Evolutionary conservation across 441 rosid genomes (phyloP), one percentile per base, ranked within the genome.

Genomic region (Rhodomyrtus psidioides): DNA sequence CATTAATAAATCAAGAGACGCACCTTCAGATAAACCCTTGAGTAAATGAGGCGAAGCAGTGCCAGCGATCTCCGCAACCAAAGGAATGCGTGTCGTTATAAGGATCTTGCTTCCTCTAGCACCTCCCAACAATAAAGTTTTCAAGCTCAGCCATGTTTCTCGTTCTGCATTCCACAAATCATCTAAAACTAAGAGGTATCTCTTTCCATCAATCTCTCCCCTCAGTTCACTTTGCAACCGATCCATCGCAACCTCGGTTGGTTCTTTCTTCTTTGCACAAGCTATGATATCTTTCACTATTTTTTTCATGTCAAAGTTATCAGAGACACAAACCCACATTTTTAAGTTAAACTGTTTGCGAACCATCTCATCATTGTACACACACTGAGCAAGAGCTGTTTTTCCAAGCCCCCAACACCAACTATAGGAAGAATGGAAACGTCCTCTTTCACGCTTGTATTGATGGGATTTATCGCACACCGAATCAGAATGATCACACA

Each of bases 1-100:
- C 74, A 60, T 60, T 16, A 62, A 0, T 30, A 62, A 62, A 0
- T 62, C 12, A 62, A 30, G 0, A 30, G 75, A 62, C 0, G 0
- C 2, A 62, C 1, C 17, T 4, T 62, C 44, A 2, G 24, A 30
- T 62, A 62, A 62, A 1, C 1, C 6, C 4, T 0, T 0, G 0
- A 62, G 75, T 30, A 0, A 0, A 62, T 8, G 2, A 1, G 24
- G 24, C 3, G 0, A 0, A 30, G 13, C 0, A 16, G 75, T 30
- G 44, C 4, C 0, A 0, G 44, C 30, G 13, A 62, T 4, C 13
- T 62, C 0, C 0, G 24, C 75, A 2, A 62, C 44, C 1, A 0
- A 30, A 62, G 1, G 2, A 2, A 30, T 0, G 6, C 44, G 75
- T 30, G 75, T 62, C 0, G 75, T 62, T 30, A 62, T 30, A 30